These are phyloP conservation scores for Lasiosphaeris hirsuta DNA, from an alignment of 495 filamentous ascomycete genomes.

Conservation along the genomic window DNA sequence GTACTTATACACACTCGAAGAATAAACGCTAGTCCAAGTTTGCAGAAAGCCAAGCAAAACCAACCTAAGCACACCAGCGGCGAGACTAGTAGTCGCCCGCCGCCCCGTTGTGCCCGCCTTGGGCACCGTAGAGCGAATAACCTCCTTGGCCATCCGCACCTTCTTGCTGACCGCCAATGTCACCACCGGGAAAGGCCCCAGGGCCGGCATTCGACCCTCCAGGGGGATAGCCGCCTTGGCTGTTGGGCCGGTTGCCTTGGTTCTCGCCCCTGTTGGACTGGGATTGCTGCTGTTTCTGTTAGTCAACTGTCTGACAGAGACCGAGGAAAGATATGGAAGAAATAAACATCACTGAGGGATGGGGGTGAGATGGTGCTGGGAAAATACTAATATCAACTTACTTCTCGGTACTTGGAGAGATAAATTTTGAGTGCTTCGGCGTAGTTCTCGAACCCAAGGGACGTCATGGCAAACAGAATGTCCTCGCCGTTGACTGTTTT, in stretches of 20 bases:
- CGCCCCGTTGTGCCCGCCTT: slow-evolving; percentile 68
- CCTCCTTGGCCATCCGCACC: slow-evolving; percentile 55
- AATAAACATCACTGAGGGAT: slow-evolving; percentile 5
- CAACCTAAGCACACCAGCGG: background rate
- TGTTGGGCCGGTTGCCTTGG: slow-evolving; percentile 62
- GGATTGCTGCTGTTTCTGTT: slow-evolving; percentile 53
- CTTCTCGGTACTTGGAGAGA: slow-evolving; percentile 94
- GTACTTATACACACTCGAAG: slow-evolving; percentile 33
- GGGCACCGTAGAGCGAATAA: slow-evolving; percentile 54
- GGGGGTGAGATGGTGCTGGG: background rate
- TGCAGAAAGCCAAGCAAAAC: background rate
- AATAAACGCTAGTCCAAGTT: background rate
- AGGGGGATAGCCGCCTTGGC: slow-evolving; percentile 64
- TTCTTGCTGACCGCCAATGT: slow-evolving; percentile 52
- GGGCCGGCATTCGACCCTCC: slow-evolving; percentile 47
- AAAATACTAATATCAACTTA: slow-evolving; percentile 51
- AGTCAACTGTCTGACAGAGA: slow-evolving; percentile 14
- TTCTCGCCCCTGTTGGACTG: slow-evolving; percentile 75
- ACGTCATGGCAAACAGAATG: slow-evolving; percentile 98
- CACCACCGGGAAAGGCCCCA: slow-evolving; percentile 56
- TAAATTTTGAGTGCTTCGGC: slow-evolving; percentile 97
- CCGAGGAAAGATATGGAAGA: background rate
- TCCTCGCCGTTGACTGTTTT: slow-evolving; percentile 99
- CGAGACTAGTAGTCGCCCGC: slow-evolving; percentile 39
- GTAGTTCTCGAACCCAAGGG: slow-evolving; percentile 98